A percentile compares a stretch with the other conserved stretches of the same genome.
These are phyloP conservation scores for Globisporangium solare DNA, from an alignment of 352 stramenopile genomes.

Conservation along the genomic window DNA sequence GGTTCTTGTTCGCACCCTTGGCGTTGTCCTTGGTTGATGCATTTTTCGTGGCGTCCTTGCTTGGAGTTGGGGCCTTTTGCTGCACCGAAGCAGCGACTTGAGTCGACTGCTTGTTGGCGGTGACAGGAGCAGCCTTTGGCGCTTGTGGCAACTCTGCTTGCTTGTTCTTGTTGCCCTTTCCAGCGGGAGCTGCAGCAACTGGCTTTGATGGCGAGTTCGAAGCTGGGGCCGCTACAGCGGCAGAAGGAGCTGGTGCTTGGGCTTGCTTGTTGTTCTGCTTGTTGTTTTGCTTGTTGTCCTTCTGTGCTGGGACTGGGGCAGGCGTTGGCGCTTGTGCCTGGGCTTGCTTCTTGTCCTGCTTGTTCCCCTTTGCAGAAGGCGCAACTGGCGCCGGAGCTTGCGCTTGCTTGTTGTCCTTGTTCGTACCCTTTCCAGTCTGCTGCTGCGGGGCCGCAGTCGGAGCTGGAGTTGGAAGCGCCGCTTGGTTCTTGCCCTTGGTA, in stretches of 20 bases:
- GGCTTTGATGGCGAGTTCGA: background rate
- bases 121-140: background rate
- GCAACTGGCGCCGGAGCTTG: background rate
- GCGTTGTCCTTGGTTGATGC: conserved; percentile 1
- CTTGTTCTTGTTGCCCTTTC: conserved; percentile 3
- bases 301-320: background rate
- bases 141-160: background rate
- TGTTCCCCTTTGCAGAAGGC: conserved; percentile 2
- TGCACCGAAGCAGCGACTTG: conserved; percentile 1
- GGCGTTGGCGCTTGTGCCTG: background rate
- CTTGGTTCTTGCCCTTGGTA: conserved; percentile 7
- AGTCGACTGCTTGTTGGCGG: background rate
- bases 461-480: background rate
- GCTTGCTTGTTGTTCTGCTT: conserved; percentile 3
- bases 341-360: conserved; percentile 2
- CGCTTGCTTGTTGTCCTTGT: conserved; percentile 1
- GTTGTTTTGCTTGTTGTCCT: conserved; percentile 7
- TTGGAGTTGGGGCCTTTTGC: conserved; percentile 4
- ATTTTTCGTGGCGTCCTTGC: conserved; percentile 6
- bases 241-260: background rate
- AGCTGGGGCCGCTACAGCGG: background rate
- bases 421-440: background rate
- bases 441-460: background rate
- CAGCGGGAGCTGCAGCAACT: no score
- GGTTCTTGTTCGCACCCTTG: conserved; percentile 2